phyloP scores from a whole-genome alignment of 345 rosid genomes.

The Brassica nigra region DNA sequence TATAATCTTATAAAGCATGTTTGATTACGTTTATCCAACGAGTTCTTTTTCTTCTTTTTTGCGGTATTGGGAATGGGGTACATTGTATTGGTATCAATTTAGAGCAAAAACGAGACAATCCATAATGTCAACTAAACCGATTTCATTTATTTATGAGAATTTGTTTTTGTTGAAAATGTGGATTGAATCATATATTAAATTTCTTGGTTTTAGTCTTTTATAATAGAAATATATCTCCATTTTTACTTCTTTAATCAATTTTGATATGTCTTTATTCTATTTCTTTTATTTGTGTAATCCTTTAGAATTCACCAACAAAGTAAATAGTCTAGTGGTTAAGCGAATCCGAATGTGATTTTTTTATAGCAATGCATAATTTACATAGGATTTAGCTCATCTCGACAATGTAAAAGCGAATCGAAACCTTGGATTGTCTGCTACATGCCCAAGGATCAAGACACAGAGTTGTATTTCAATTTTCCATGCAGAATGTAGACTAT shows the following conservation, averaged over 20 bases:
- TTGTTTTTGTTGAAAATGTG: background rate
- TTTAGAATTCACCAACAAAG: conserved; percentile 17
- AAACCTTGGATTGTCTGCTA: conserved; percentile 38
- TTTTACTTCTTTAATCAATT: background rate
- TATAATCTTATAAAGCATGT: background rate
- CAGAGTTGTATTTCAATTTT: conserved; percentile 28
- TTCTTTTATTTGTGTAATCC: background rate
- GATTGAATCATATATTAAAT: background rate
- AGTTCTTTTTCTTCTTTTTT: background rate
- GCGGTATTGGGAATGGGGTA: background rate
- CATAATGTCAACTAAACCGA: conserved; percentile 13
- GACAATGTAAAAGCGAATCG: conserved; percentile 32
- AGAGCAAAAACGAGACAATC: background rate
- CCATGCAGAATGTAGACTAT: background rate
- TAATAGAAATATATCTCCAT: conserved; percentile 1
- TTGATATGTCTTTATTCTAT: background rate
- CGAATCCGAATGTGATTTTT: conserved; percentile 30
- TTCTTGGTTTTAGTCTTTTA: background rate
- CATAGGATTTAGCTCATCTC: conserved; percentile 43
- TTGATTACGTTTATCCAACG: background rate
- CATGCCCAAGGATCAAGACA: conserved; percentile 36
- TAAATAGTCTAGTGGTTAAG: conserved; percentile 12
- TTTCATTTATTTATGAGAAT: conserved; percentile 5
- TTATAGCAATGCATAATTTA: conserved; percentile 25
- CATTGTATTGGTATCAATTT: background rate